These are phyloP conservation scores for Neonectria neomacrospora DNA, from an alignment of 2,329 filamentous ascomycete species.

Conservation along the genomic window DNA sequence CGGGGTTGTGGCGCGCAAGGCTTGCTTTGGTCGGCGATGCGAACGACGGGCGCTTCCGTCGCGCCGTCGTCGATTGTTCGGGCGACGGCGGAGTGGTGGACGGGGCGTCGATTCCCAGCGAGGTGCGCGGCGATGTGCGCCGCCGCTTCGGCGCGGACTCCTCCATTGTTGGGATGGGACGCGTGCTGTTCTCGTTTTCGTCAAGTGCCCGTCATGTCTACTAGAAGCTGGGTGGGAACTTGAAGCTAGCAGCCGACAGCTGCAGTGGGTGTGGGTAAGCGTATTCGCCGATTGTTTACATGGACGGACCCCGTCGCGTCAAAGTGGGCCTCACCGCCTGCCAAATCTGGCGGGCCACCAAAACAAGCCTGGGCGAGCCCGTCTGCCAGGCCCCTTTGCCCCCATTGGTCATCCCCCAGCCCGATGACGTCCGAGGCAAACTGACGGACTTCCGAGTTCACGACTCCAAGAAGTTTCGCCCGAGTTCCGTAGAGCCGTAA, in stretches of 20 bases:
- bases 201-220: constrained; percentile 28
- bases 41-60: constrained; percentile 64
- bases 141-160: constrained; percentile 71
- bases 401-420: constrained; percentile 27
- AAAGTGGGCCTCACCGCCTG: constrained; percentile 43
- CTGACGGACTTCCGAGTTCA: constrained; percentile 42
- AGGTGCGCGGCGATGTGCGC: constrained; percentile 66
- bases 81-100: constrained; percentile 46
- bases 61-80: constrained; percentile 45
- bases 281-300: constrained; percentile 44
- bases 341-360: constrained; percentile 16
- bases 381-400: constrained; percentile 1
- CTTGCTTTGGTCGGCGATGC: constrained; percentile 75
- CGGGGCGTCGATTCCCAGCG: constrained; percentile 42
- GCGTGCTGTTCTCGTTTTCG: not conserved
- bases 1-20: constrained; percentile 69
- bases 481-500: constrained; percentile 11
- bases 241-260: constrained; percentile 8
- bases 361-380: constrained; percentile 14
- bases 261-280: constrained; percentile 26
- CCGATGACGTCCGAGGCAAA: constrained; percentile 50
- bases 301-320: constrained; percentile 37
- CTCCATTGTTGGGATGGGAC: constrained; percentile 52
- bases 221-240: constrained; percentile 10
- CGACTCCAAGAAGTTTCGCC: constrained; percentile 40